A percentile compares a stretch with the other conserved stretches of the same genome.
Evolutionary conservation across 106 monocot genomes (phyloP).

Genomic region (Amphibolis antarctica): DNA sequence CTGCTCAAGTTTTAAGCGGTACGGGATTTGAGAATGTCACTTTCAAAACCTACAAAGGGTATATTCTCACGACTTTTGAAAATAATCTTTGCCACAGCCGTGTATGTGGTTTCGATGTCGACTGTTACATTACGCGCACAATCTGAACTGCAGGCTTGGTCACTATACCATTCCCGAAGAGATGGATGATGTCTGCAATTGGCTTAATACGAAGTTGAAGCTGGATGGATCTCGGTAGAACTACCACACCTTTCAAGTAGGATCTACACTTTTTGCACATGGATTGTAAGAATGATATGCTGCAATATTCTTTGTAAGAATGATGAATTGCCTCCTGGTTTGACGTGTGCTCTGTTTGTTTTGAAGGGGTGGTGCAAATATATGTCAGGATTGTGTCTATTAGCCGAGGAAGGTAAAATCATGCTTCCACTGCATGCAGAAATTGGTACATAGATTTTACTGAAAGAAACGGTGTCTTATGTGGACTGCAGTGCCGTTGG

Average conservation of each 20-base stretch:
- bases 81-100: neutral
- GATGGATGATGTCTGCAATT: conserved; percentile 92
- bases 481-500: too few relatives aligned
- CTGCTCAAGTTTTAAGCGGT: conserved; percentile 44
- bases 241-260: neutral
- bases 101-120: too few relatives aligned
- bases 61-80: neutral
- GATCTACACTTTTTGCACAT: neutral
- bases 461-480: too few relatives aligned
- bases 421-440: too few relatives aligned
- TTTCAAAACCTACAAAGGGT: conserved; percentile 75
- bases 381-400: too few relatives aligned
- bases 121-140: neutral
- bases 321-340: too few relatives aligned
- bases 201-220: conserved; percentile 51
- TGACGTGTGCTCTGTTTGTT: too few relatives aligned
- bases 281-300: neutral
- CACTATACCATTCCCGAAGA: conserved; percentile 88
- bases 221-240: neutral
- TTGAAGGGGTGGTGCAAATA: too few relatives aligned
- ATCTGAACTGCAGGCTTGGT: conserved; percentile 46
- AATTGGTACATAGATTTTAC: too few relatives aligned
- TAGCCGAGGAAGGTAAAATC: too few relatives aligned
- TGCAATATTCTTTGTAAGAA: too few relatives aligned
- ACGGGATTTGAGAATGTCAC: conserved; percentile 50